phyloP scores from a whole-genome alignment of 2,329 filamentous ascomycete species.

The Bisporella sp. region DNA sequence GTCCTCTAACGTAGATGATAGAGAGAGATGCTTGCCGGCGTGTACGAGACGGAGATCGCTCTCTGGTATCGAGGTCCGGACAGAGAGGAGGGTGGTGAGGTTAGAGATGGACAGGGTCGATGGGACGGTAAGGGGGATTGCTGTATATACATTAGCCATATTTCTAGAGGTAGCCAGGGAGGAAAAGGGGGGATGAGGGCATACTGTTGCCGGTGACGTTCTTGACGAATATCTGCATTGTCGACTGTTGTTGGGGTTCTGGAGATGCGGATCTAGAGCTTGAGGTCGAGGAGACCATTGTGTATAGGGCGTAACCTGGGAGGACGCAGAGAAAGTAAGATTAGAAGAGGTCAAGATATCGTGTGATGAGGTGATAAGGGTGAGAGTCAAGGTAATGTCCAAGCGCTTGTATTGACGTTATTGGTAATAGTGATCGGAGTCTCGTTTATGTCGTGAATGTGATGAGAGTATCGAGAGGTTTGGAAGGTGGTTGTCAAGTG shows the following conservation, averaged over 20 bases:
- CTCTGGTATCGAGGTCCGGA: constrained; percentile 46
- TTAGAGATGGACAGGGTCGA: constrained; percentile 45
- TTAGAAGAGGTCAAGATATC: not conserved
- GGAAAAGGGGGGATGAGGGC: constrained; percentile 20
- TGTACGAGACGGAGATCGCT: constrained; percentile 47
- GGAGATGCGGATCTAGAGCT: constrained; percentile 25
- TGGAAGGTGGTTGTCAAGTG: not conserved
- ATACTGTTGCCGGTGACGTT: constrained; percentile 50
- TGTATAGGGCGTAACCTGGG: not conserved
- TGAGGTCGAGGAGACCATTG: not conserved
- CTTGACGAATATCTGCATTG: constrained; percentile 56
- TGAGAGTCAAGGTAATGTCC: not conserved
- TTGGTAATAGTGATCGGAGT: not conserved
- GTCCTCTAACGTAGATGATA: constrained; percentile 33
- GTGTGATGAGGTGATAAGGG: not conserved
- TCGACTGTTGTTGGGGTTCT: constrained; percentile 39
- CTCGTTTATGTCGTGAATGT: not conserved
- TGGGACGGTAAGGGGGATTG: constrained; percentile 49
- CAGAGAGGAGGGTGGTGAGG: constrained; percentile 47
- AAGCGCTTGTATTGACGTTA: not conserved
- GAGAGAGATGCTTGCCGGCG: constrained; percentile 48
- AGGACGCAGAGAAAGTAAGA: not conserved
- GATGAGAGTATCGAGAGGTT: not conserved
- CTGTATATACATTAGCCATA: constrained; percentile 30
- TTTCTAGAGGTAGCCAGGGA: constrained; percentile 4